Conservation (phyloP, 2,329 filamentous ascomycete genomes). For the Botrytis hyacinthi region DNA sequence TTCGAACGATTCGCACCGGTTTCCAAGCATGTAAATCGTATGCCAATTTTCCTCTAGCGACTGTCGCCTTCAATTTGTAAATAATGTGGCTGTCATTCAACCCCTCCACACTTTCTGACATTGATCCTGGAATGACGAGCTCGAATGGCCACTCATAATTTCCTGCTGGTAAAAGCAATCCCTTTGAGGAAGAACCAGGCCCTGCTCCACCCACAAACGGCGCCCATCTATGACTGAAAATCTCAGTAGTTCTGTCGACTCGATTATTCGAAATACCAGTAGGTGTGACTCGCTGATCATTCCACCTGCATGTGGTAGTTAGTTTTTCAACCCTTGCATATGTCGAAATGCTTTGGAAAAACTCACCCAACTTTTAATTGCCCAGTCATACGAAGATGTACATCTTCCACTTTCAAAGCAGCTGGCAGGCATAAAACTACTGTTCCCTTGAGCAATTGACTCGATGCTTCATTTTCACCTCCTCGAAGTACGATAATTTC, state of each 20-base stretch:
- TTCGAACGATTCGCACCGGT: conserved; percentile 73
- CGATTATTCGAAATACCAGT: conserved; percentile 58
- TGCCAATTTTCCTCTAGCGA: conserved; percentile 81
- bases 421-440: conserved; percentile 71
- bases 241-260: conserved; percentile 56
- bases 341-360: conserved; percentile 3
- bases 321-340: conserved; percentile 2
- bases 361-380: conserved; percentile 67
- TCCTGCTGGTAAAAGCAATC: conserved; percentile 61
- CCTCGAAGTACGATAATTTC: conserved; percentile 79
- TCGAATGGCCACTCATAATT: conserved; percentile 87
- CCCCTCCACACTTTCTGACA: conserved; percentile 87
- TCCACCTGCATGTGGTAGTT: conserved; percentile 44
- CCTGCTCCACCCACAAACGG: conserved; percentile 58
- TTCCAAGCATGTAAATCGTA: conserved; percentile 83
- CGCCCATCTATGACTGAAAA: conserved; percentile 68
- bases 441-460: conserved; percentile 70
- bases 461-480: conserved; percentile 70
- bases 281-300: conserved; percentile 52
- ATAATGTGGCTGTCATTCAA: conserved; percentile 81
- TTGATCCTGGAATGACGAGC: conserved; percentile 66
- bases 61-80: conserved; percentile 87
- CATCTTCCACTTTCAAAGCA: conserved; percentile 67
- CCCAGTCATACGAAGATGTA: conserved; percentile 69
- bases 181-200: conserved; percentile 49